phyloP scores from a whole-genome alignment of 2,329 filamentous ascomycete species.

The Exophiala dermatitidis region DNA sequence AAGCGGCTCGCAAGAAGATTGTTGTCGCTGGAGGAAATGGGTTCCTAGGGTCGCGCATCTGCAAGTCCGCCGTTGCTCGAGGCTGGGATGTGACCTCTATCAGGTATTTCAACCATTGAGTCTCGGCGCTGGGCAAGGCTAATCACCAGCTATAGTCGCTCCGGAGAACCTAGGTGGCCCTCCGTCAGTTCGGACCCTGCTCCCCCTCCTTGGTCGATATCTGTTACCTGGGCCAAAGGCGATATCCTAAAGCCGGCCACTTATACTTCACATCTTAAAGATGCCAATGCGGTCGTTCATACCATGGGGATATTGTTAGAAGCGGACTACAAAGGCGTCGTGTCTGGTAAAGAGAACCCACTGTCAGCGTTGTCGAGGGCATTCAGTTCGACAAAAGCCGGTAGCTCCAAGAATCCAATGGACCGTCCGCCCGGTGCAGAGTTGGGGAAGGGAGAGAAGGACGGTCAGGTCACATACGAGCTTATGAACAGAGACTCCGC shows the following conservation, averaged over 20 bases:
- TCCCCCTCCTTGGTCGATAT: slow-evolving; percentile 71
- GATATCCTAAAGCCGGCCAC: slow-evolving; percentile 77
- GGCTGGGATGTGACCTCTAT: slow-evolving; percentile 92
- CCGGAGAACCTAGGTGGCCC: slow-evolving; percentile 81
- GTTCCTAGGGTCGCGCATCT: slow-evolving; percentile 79
- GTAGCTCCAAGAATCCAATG: slow-evolving; percentile 62
- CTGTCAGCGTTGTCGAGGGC: slow-evolving; percentile 69
- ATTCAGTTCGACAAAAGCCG: slow-evolving; percentile 58
- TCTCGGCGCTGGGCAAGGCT: slow-evolving; percentile 13
- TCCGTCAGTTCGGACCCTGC: slow-evolving; percentile 63
- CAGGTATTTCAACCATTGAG: slow-evolving; percentile 51
- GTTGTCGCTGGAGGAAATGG: slow-evolving; percentile 92
- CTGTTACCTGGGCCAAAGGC: slow-evolving; percentile 78
- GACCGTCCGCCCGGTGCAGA: slow-evolving; percentile 50
- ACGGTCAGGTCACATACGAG: slow-evolving; percentile 85
- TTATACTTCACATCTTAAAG: slow-evolving; percentile 68
- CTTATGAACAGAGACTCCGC: slow-evolving; percentile 81
- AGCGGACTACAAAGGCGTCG: slow-evolving; percentile 91
- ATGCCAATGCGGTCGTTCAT: slow-evolving; percentile 81
- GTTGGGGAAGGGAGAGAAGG: slow-evolving; percentile 58
- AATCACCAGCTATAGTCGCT: slow-evolving; percentile 56
- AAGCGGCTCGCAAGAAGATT: slow-evolving; percentile 60
- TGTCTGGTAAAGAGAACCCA: slow-evolving; percentile 78
- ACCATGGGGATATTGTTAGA: slow-evolving; percentile 93
- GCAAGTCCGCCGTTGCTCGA: slow-evolving; percentile 74